phyloP scores from a whole-genome alignment of 441 rosid genomes.

The Corymbia citriodora region DNA sequence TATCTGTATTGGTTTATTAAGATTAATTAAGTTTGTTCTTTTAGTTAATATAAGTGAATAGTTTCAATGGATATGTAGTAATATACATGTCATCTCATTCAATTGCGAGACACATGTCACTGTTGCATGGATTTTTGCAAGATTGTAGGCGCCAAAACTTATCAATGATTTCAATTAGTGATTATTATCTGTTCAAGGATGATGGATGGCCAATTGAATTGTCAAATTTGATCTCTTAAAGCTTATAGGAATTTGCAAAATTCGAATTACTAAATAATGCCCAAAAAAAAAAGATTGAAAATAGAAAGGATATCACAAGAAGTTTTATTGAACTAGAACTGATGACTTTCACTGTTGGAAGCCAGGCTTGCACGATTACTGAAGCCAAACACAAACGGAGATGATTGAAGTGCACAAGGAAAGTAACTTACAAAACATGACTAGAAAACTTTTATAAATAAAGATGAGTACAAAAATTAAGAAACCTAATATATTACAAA shows the following conservation, averaged over 20 bases:
- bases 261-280: not conserved
- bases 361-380: not conserved
- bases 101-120: not conserved
- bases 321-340: not conserved
- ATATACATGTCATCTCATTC: not conserved
- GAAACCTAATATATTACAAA: not conserved
- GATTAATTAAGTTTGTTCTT: not conserved
- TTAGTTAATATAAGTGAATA: not conserved
- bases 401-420: not conserved
- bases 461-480: not conserved
- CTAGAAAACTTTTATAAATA: not conserved
- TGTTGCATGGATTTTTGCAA: not conserved
- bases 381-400: not conserved
- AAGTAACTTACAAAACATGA: not conserved
- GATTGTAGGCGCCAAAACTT: not conserved
- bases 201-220: not conserved
- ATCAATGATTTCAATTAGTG: not conserved
- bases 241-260: not conserved
- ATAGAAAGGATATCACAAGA: not conserved
- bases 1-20: not conserved
- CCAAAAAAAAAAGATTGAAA: not conserved
- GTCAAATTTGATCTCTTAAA: not conserved
- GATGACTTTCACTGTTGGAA: not conserved
- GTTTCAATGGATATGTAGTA: not conserved
- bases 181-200: not conserved